A percentile compares a stretch with the other conserved stretches of the same genome.
Evolutionary conservation across 148 eudicot genomes (phyloP).

Genomic region (Rheum nobile): DNA sequence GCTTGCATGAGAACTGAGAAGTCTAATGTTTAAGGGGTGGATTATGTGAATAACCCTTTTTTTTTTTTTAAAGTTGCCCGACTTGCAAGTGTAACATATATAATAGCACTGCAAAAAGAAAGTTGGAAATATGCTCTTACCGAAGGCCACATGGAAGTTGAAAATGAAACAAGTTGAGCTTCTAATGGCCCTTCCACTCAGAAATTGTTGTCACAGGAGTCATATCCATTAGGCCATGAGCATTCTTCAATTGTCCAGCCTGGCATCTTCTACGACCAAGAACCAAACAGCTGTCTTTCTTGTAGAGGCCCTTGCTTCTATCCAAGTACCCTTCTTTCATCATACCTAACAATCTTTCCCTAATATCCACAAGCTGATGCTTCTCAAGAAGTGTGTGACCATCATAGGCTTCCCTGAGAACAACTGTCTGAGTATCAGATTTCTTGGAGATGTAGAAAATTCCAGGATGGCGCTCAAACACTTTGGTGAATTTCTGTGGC

Average conservation of each 20-base stretch:
- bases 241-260: neutral
- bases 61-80: neutral
- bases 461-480: conserved; percentile 90
- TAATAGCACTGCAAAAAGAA: neutral
- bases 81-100: neutral
- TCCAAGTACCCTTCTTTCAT: conserved; percentile 66
- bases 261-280: neutral
- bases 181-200: neutral
- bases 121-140: neutral
- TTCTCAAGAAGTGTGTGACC: conserved; percentile 45
- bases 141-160: neutral
- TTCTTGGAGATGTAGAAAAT: conserved; percentile 79
- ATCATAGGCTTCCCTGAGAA: conserved; percentile 68
- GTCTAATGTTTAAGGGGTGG: no score
- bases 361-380: conserved; percentile 60
- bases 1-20: no score
- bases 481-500: conserved; percentile 91
- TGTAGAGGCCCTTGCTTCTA: conserved; percentile 66
- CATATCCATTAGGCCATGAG: no score
- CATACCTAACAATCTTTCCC: conserved; percentile 41
- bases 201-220: neutral
- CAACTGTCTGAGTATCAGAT: conserved; percentile 58
- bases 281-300: conserved; percentile 12
- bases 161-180: neutral
- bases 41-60: neutral